A percentile compares a stretch with the other conserved stretches of the same genome.
phyloP scores from a whole-genome alignment of 495 filamentous ascomycete species.

The Diplogelasinospora grovesii region DNA sequence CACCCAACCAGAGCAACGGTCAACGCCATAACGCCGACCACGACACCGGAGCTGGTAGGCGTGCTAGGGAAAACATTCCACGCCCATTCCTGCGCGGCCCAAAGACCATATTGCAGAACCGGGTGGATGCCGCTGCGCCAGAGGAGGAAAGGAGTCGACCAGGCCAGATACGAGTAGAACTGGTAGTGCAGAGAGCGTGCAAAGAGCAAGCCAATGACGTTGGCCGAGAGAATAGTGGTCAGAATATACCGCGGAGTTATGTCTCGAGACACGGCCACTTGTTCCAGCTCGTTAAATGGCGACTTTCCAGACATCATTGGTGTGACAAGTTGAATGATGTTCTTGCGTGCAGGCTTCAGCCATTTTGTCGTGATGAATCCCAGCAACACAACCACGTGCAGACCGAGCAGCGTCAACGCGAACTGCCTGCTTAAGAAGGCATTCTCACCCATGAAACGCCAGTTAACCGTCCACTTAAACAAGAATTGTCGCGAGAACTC shows the following conservation, averaged over 20 bases:
- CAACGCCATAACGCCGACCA: slow-evolving; percentile 61
- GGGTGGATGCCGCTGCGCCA: slow-evolving; percentile 77
- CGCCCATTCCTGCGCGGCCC: slow-evolving; percentile 87
- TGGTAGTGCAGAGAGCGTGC: slow-evolving; percentile 93
- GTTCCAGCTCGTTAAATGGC: slow-evolving; percentile 46
- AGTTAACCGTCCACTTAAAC: slow-evolving; percentile 98
- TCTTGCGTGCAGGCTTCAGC: slow-evolving; percentile 40
- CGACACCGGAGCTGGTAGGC: slow-evolving; percentile 63
- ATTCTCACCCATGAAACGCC: slow-evolving; percentile 84
- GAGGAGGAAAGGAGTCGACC: slow-evolving; percentile 85
- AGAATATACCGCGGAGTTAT: slow-evolving; percentile 71
- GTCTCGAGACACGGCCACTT: slow-evolving; percentile 45
- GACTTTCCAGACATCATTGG: slow-evolving; percentile 47
- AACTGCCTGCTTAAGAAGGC: slow-evolving; percentile 72
- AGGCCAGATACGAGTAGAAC: slow-evolving; percentile 90
- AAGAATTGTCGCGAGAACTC: slow-evolving; percentile 84
- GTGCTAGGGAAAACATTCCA: slow-evolving; percentile 98
- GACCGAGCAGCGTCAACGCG: slow-evolving; percentile 55
- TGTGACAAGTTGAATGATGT: slow-evolving; percentile 39
- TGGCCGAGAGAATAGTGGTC: slow-evolving; percentile 70
- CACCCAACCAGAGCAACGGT: slow-evolving; percentile 59
- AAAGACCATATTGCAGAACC: slow-evolving; percentile 60
- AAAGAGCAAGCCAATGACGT: slow-evolving; percentile 80
- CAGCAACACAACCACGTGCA: slow-evolving; percentile 60
- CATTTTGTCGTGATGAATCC: slow-evolving; percentile 51